Conservation (phyloP, 139 green algal genomes). For the Chlorella sp. region DNA sequence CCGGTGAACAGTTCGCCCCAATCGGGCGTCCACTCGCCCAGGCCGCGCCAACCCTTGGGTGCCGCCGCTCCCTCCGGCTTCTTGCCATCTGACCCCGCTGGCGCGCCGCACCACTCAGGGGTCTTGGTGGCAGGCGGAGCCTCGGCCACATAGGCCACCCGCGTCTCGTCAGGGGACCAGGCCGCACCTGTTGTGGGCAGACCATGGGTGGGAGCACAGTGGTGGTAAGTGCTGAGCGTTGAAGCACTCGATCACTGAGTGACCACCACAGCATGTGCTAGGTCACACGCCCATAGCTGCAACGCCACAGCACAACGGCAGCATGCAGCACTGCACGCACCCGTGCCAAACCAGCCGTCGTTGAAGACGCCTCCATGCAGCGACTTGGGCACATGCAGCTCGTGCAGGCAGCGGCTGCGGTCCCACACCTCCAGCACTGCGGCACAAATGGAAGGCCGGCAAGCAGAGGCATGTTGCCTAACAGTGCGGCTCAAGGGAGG, state of each 20-base stretch:
- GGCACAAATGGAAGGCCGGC: too few species aligned
- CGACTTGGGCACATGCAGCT: conserved; percentile 70
- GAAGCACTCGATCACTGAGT: too few species aligned
- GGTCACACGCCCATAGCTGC: too few species aligned
- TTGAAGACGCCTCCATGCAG: conserved; percentile 84
- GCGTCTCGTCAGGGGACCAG: conserved; percentile 79
- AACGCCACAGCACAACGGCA: background rate
- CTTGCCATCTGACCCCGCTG: conserved; percentile 16
- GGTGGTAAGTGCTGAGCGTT: too few species aligned
- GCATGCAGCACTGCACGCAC: background rate
- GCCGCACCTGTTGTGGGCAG: conserved; percentile 59
- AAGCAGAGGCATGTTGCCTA: too few species aligned
- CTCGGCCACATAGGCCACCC: conserved; percentile 88
- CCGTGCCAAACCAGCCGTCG: conserved; percentile 79
- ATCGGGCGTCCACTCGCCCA: conserved; percentile 74
- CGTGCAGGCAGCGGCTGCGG: conserved; percentile 58
- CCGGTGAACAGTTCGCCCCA: conserved; percentile 91
- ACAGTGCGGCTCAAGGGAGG: background rate
- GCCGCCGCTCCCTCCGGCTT: conserved; percentile 13
- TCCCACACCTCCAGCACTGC: conserved; percentile 77
- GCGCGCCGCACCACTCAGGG: conserved; percentile 56
- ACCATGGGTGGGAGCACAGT: background rate
- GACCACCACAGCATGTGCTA: too few species aligned
- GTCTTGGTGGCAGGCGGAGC: conserved; percentile 44
- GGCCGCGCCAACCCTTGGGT: conserved; percentile 32